A percentile compares a stretch with the other conserved stretches of the same genome.
Evolutionary conservation across 2,329 filamentous ascomycete species (phyloP).

Genomic region (Phoma sp.): DNA sequence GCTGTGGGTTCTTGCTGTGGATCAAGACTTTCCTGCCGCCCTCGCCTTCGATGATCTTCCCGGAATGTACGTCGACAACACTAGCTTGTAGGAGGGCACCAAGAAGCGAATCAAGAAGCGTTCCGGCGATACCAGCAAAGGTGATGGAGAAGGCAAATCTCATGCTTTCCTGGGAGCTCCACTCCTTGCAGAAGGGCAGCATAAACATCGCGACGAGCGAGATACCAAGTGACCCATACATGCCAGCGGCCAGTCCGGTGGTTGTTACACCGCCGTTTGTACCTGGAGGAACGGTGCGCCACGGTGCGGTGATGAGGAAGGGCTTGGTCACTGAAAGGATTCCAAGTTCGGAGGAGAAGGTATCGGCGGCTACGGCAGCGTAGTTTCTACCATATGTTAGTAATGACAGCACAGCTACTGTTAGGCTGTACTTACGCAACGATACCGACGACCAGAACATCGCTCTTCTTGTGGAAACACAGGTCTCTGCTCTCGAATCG

Average conservation of each 20-base stretch:
- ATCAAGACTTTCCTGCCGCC: conserved; percentile 69
- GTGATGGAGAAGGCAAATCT: conserved; percentile 64
- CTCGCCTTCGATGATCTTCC: conserved; percentile 87
- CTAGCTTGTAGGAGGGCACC: conserved; percentile 86
- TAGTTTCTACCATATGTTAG: conserved; percentile 73
- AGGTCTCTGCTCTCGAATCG: conserved; percentile 32
- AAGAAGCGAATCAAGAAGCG: conserved; percentile 84
- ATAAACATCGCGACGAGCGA: conserved; percentile 73
- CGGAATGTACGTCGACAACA: conserved; percentile 81
- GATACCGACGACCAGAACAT: conserved; percentile 57
- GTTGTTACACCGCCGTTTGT: conserved; percentile 93
- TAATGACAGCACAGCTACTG: neutral
- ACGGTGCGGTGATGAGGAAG: conserved; percentile 82
- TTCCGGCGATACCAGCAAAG: conserved; percentile 78
- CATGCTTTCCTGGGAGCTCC: conserved; percentile 29
- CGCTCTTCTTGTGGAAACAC: conserved; percentile 52
- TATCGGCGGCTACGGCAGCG: conserved; percentile 89
- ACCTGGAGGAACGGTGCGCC: conserved; percentile 83
- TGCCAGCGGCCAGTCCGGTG: conserved; percentile 75
- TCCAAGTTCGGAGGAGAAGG: conserved; percentile 92
- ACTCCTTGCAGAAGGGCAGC: conserved; percentile 70
- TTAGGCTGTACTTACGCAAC: conserved; percentile 50
- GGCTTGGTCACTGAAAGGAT: conserved; percentile 81
- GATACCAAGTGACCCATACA: conserved; percentile 74
- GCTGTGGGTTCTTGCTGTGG: conserved; percentile 40